phyloP scores from a whole-genome alignment of 1,284 basidiomycete species.

The Ustilago cynodontis region DNA sequence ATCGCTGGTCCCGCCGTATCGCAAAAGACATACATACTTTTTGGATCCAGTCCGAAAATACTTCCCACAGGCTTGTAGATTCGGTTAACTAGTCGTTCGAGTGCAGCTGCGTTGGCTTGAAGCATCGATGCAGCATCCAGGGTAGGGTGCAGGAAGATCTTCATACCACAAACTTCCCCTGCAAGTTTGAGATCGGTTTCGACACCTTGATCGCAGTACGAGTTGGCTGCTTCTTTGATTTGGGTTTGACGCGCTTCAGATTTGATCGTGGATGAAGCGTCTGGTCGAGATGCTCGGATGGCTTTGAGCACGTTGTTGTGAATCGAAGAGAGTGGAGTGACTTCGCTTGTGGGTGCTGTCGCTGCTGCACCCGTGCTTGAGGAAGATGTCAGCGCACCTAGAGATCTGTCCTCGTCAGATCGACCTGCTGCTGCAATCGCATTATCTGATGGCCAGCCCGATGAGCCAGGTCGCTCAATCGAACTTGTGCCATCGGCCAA shows the following conservation, averaged over 20 bases:
- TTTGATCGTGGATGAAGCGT: slow-evolving; percentile 67
- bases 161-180: slow-evolving; percentile 69
- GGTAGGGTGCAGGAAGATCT: slow-evolving; percentile 69
- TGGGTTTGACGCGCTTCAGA: slow-evolving; percentile 66
- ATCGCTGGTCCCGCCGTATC: slow-evolving; percentile 85
- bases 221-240: slow-evolving; percentile 70
- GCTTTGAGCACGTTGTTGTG: slow-evolving; percentile 68
- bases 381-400: slow-evolving; percentile 19
- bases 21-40: slow-evolving; percentile 87
- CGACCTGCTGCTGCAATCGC: slow-evolving; percentile 40
- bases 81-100: slow-evolving; percentile 66
- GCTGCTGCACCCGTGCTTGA: slow-evolving; percentile 19
- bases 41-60: slow-evolving; percentile 72
- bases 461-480: slow-evolving; percentile 40
- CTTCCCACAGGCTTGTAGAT: slow-evolving; percentile 68
- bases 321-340: slow-evolving; percentile 69
- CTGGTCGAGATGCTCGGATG: slow-evolving; percentile 70
- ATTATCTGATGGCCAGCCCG: slow-evolving; percentile 20
- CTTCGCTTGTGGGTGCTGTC: slow-evolving; percentile 50
- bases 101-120: slow-evolving; percentile 60
- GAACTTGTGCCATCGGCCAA: slow-evolving; percentile 62
- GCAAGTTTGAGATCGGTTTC: slow-evolving; percentile 70
- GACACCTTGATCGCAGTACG: slow-evolving; percentile 71
- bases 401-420: slow-evolving; percentile 28
- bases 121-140: slow-evolving; percentile 61